Percentiles rank a stretch among this genome's conserved stretches.
phyloP scores from a whole-genome alignment of 495 filamentous ascomycete genomes.

The Aspergillus conjunctus region DNA sequence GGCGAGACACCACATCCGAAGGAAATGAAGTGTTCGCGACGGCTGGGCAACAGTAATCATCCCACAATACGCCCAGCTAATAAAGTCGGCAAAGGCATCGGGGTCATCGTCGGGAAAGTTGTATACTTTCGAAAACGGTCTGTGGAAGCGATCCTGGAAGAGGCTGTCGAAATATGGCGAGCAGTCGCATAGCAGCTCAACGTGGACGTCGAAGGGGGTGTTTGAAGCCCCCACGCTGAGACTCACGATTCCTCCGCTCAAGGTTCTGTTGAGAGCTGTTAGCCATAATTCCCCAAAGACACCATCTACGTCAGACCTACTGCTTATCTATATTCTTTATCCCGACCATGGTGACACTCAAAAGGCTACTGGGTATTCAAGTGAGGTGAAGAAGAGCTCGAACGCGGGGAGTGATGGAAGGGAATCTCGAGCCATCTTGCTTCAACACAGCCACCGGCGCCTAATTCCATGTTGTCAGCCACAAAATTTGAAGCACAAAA shows the following conservation, averaged over 20 bases:
- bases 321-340: no score
- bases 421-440: no score
- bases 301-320: no score
- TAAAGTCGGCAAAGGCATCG: conserved; percentile 5
- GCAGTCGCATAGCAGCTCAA: conserved; percentile 8
- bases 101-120: conserved; percentile 1
- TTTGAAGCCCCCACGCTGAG: neutral
- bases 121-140: neutral
- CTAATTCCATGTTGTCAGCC: no score
- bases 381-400: no score
- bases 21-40: neutral
- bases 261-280: neutral
- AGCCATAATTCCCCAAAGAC: no score
- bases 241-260: conserved; percentile 6
- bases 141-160: neutral
- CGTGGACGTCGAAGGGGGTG: conserved; percentile 8
- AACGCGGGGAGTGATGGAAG: no score
- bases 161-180: conserved; percentile 5
- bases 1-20: neutral
- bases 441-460: no score
- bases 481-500: no score
- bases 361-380: no score
- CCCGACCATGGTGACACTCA: no score
- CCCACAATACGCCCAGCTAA: conserved; percentile 1
- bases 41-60: no score